Evolutionary conservation across 2,329 filamentous ascomycete species (phyloP), one percentile per base, ranked within the genome.

Genomic region (Hortaea sp.): DNA sequence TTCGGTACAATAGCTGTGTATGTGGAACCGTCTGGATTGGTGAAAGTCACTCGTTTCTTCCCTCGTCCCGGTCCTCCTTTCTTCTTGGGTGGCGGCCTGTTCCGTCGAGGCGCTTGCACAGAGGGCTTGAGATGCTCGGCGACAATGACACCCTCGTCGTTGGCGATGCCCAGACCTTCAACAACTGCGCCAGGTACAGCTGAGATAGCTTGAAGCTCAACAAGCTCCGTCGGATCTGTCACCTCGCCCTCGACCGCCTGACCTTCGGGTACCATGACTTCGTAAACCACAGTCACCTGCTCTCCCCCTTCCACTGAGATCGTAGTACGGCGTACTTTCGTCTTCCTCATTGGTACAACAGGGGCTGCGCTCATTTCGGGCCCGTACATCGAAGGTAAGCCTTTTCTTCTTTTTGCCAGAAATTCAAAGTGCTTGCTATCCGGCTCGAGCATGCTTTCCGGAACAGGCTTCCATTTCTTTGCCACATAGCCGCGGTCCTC

Each of bases 191-290:
- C 73, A 1, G 75, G 76, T 5, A 74, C 73, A 35, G 79, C 77
- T 2, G 74, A 74, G 29, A 66, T 62, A 6, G 68, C 65, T 40
- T 62, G 54, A 5, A 64, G 62, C 39, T 73, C 71, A 39, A 69
- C 66, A 41, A 70, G 64, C 46, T 71, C 70, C 44, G 74, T 69
- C 41, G 73, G 70, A 34, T 74, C 70, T 48, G 87, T 78, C 43
- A 95, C 82, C 61, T 95, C 88, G 47, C 88, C 88, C 52, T 90
- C 85, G 0, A 94, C 76, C 5, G 73, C 71, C 61, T 92, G 85
- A 0, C 88, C 88, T 47, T 90, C 85, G 5, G 81, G 78, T 4
- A 94, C 76, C 13, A 87, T 84, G 6, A 92, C 81, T 58, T 94
- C 87, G 63, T 92, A 88, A 1, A 90, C 82, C 50, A 85, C 87